Base-by-base conservation (phyloP, 2,329 filamentous ascomycete genomes). In the Aureobasidium sp. region DNA sequence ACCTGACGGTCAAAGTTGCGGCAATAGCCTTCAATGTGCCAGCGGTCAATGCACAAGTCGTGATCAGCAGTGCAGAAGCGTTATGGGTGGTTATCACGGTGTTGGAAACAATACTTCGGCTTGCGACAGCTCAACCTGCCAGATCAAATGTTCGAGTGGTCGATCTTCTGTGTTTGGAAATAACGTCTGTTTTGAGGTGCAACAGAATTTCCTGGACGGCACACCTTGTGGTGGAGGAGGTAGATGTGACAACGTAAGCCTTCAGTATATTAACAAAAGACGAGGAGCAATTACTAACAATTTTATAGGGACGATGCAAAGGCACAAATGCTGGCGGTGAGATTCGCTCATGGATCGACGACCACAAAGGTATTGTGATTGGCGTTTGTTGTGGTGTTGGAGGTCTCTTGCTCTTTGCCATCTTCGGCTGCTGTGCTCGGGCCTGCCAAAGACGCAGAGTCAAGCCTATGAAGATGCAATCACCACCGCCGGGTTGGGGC, bases 31-130 rank as follows among this genome's bases (percentile, higher is more conserved):
- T 36, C 77, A 84, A 36, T 99, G 94, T 72, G 91, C 94, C 34
- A 92, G 89, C 50, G 94, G 94, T 13, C 93, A 97, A 75, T 99
- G 94, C 75, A 99, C 94, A 3, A 94, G 89, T 59, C 87, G 94
- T 66, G 86, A 97, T 73, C 82, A 87, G 71, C 94, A 99, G 77
- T 99, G 94, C 78, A 87, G 87, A 74, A 88, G 86, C 12, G 81
- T 95, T 52, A 89, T 96, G 81, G 92, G 91, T 39, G 84, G 83
- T 32, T 83, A 88, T 65, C 87, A 87, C 0, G 57, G 47, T 17
- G 81, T 84, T 62, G 84, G 82, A 72, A 93, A 92, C 76, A 84
- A 90, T 69, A 95, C 91, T 1, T 86, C 85, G 69, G 87, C 92
- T 10, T 99, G 94, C 75, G 85, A 87, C 66, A 79, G 78, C 60